Base-by-base conservation (phyloP, 176 grass and related monocot species). In the Tillandsia leiboldiana region DNA sequence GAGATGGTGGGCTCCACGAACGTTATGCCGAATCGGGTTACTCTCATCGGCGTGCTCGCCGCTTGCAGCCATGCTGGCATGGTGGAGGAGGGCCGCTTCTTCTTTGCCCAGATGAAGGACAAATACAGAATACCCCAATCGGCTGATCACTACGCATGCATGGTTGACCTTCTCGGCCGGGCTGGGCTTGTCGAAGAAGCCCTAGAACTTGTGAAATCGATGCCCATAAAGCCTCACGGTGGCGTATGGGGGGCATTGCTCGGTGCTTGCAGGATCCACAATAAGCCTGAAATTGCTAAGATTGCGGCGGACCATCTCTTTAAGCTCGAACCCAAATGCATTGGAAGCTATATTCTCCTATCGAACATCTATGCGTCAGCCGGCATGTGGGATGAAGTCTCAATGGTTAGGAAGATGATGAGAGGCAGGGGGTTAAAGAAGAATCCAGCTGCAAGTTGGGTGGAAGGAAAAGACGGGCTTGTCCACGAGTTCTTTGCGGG, bases 111-210 rank as follows among this genome's bases (percentile, higher is more conserved):
- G 61, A 91, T 91, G 89, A 82, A 82, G 79, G 82, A 85, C 61
- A 79, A 51, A 48, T 91, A 88, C 72, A 59, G 85, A 24, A 85
- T 91, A 73, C 65, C 72, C 68, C 89, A 78, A 71, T 88, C 89
- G 1, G 29, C 75, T 53, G 82, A 88, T 83, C 89, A 91, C 64
- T 91, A 85, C 77, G 51, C 89, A 13, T 91, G 82, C 69, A 91
- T 91, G 89, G 89, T 88, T 9, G 89, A 91, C 85, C 80, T 88
- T 70, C 71, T 91, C 75, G 85, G 82, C 10, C 82, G 85, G 33
- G 76, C 82, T 71, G 85, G 85, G 49, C 84, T 91, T 49, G 79
- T 91, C n/a, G 77, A 77, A 42, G 85, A 87, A 80, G 79, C 82
- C 13, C 74, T 88, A 47, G 79, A 88, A 64, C 82, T 91, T 15